Evolutionary conservation across 148 eudicot species (phyloP).

Genomic region (Persicaria tinctoria): DNA sequence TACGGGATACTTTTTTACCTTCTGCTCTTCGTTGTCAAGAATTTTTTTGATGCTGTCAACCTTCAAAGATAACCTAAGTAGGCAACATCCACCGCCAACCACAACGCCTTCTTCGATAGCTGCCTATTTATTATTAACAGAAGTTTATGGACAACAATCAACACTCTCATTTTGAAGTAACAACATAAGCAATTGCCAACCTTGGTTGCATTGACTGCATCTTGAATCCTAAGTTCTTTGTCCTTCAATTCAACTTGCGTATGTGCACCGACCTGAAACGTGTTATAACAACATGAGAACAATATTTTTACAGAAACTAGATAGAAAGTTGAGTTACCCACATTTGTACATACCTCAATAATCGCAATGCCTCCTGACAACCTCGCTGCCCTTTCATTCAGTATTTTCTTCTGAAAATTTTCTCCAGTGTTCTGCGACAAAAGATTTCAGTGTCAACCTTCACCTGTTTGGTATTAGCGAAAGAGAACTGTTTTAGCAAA

Average conservation of each 20-base stretch:
- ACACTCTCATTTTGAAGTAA: not conserved
- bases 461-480: not conserved
- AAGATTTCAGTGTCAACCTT: not conserved
- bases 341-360: conserved; percentile 45
- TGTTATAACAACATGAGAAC: not conserved
- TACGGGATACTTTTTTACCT: conserved; percentile 24
- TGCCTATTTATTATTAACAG: conserved; percentile 36
- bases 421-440: conserved; percentile 60
- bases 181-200: conserved; percentile 23
- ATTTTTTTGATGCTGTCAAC: conserved; percentile 50
- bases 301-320: not conserved
- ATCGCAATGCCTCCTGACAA: conserved; percentile 81
- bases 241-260: conserved; percentile 76
- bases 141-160: conserved; percentile 1
- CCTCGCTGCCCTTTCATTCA: conserved; percentile 73
- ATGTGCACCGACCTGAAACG: conserved; percentile 78
- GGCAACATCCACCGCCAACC: conserved; percentile 92
- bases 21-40: conserved; percentile 89
- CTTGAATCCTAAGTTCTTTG: conserved; percentile 75
- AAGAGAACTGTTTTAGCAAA: not conserved
- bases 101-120: conserved; percentile 96
- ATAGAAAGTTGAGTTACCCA: not conserved
- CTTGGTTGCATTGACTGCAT: conserved; percentile 88
- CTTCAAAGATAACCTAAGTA: conserved; percentile 68
- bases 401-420: conserved; percentile 59